Evolutionary conservation across 2,329 filamentous ascomycete species (phyloP).

Genomic region (Trichoderma atrobrunneum): DNA sequence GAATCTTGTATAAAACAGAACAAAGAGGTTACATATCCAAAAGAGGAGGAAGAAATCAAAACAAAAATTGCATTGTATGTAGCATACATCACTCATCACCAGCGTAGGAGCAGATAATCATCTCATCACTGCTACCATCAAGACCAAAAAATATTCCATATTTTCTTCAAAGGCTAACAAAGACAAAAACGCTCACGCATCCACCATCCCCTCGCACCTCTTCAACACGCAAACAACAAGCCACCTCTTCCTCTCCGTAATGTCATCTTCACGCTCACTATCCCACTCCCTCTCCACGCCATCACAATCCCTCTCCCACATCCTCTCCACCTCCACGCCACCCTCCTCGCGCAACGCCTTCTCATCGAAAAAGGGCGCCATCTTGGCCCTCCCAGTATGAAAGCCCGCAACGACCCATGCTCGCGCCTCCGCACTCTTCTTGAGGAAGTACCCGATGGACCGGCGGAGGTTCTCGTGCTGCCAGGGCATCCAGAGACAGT

Average conservation of each 20-base stretch:
- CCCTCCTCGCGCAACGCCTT: conserved; percentile 41
- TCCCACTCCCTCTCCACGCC: conserved; percentile 61
- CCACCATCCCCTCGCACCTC: conserved; percentile 27
- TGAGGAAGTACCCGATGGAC: conserved; percentile 63
- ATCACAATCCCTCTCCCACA: conserved; percentile 68
- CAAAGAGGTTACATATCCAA: conserved; percentile 21
- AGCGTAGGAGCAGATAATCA: not conserved
- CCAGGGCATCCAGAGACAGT: conserved; percentile 73
- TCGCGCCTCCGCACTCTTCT: conserved; percentile 40
- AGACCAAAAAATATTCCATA: not conserved
- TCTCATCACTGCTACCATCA: not conserved
- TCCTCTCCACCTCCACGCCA: conserved; percentile 59
- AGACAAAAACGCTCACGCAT: not conserved
- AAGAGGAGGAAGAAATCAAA: conserved; percentile 15
- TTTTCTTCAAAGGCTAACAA: not conserved
- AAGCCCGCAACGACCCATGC: conserved; percentile 69
- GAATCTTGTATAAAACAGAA: conserved; percentile 7
- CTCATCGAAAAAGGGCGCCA: conserved; percentile 62
- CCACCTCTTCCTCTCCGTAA: conserved; percentile 66
- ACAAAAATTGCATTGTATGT: not conserved
- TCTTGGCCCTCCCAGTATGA: conserved; percentile 65
- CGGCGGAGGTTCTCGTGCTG: conserved; percentile 64
- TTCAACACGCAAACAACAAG: conserved; percentile 58
- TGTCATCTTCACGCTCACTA: conserved; percentile 61
- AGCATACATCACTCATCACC: not conserved